Evolutionary conservation across 1,284 basidiomycete species (phyloP), one percentile per base, ranked within the genome.

Genomic region (Heterobasidion annosum): DNA sequence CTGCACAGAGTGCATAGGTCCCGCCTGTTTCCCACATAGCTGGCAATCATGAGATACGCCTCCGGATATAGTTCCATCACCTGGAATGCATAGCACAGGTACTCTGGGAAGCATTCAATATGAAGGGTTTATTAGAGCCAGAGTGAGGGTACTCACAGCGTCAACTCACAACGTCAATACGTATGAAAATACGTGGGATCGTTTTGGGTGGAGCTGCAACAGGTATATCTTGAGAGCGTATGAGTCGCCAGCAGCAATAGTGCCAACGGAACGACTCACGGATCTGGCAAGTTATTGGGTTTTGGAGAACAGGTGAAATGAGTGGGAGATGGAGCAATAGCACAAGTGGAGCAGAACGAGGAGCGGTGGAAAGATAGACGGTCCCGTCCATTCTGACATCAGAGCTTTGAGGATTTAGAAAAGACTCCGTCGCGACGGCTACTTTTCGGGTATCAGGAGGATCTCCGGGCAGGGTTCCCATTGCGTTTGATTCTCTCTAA

Each of bases 61-160:
- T 83, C 81, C 63, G 73, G 67, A 57, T 81, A 77, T 57, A 81
- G 64, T 62, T 77, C 77, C 82, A 83, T 84, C 59, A 63, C 45
- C 37, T 43, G 51, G 32, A 19, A 48, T 16, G 43, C 55, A 59
- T 59, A 52, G 46, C 47, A 58, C 51, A 43, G 16, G 5, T 25
- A 25, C 25, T 25, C 4, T 25, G 37, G 48, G n/a, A 15, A 3
- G 48, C 2, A 12, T n/a, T n/a, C 5, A 15, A n/a, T 8, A 49
- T 51, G 19, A 16, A 9, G 15, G 16, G 33, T 15, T 1, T 3
- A 35, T 13, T 13, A 25, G 10, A 46, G 25, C 8, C 15, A 33
- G n/a, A 34, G 15, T 35, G 13, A 18, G 18, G 6, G 13, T 32
- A n/a, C 3, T n/a, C n/a, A 8, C n/a, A 15, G n/a, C 25, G n/a